Percentiles rank a stretch among this genome's conserved stretches.
phyloP scores from a whole-genome alignment of 2,329 filamentous ascomycete species.

The Didymella arachidicola region DNA sequence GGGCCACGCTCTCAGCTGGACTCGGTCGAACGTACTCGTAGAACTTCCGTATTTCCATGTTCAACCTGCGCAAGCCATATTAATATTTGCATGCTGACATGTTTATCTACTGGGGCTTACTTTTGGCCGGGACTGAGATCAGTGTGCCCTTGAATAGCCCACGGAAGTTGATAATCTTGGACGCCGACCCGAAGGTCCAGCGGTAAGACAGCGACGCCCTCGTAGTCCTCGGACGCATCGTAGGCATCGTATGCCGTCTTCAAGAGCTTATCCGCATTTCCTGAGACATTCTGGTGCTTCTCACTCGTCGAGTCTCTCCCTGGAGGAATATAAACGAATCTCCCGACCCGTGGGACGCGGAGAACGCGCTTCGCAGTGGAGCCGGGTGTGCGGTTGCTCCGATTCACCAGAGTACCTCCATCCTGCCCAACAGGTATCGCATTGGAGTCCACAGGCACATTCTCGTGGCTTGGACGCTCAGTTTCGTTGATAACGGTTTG shows the following conservation, averaged over 20 bases:
- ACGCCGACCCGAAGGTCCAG: too few relatives aligned
- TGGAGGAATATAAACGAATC: background rate
- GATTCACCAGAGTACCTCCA: background rate
- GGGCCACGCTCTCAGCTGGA: conserved; percentile 52
- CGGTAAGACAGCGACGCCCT: conserved; percentile 28
- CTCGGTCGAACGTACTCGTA: conserved; percentile 49
- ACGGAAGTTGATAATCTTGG: conserved; percentile 28
- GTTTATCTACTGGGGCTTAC: conserved; percentile 13
- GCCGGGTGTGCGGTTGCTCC: background rate
- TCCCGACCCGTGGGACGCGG: background rate
- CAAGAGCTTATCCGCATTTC: conserved; percentile 16
- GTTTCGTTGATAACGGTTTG: background rate
- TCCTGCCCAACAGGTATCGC: too few relatives aligned
- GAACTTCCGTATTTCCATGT: conserved; percentile 39
- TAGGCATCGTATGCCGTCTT: conserved; percentile 19
- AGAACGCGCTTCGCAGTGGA: too few relatives aligned
- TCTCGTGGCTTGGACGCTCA: background rate
- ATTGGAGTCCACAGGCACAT: background rate
- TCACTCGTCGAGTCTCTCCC: background rate
- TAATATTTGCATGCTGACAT: background rate
- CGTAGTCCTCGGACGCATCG: conserved; percentile 26
- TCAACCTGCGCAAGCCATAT: conserved; percentile 28
- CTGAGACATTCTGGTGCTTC: background rate
- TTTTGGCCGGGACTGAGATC: conserved; percentile 18
- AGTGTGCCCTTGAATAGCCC: conserved; percentile 20